These are phyloP conservation scores for Mantamonas sphyraenae DNA, from an alignment of 78 protist genomes.

Conservation along the genomic window DNA sequence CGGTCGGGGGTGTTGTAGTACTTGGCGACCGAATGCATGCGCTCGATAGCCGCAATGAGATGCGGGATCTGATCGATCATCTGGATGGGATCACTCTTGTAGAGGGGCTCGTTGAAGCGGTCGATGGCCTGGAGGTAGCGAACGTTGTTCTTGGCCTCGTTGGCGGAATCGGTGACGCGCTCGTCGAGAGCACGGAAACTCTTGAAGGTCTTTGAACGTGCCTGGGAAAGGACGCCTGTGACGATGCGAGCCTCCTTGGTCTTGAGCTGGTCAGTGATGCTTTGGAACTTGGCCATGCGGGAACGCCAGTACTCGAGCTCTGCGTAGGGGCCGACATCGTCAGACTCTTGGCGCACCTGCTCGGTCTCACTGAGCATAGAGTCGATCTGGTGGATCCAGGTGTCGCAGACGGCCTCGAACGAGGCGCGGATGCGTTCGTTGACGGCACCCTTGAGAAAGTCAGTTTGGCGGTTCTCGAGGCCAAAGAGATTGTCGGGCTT, in stretches of 20 bases:
- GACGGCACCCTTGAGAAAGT: too few relatives aligned
- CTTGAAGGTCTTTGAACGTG: conserved; percentile 15
- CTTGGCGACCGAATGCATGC: conserved; percentile 58
- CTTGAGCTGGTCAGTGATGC: conserved; percentile 37
- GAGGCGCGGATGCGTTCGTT: too few relatives aligned
- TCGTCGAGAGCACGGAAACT: conserved; percentile 30
- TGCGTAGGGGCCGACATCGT: conserved; percentile 48
- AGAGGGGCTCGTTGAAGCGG: conserved; percentile 51
- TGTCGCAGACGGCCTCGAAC: too few relatives aligned
- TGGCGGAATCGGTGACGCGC: conserved; percentile 38
- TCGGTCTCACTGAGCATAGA: conserved; percentile 25
- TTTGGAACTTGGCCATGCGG: conserved; percentile 55
- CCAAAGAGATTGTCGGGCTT: too few relatives aligned
- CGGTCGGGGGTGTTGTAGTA: conserved; percentile 66
- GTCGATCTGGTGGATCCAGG: too few relatives aligned
- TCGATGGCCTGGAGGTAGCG: conserved; percentile 63
- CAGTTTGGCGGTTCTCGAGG: too few relatives aligned
- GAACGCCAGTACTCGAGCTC: conserved; percentile 60
- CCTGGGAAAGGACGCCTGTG: conserved; percentile 25
- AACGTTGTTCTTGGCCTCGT: conserved; percentile 81
- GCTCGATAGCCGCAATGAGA: conserved; percentile 47
- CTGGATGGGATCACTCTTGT: conserved; percentile 39
- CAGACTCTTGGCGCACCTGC: conserved; percentile 20
- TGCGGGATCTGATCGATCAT: conserved; percentile 45
- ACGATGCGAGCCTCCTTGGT: neutral